phyloP scores from a whole-genome alignment of 495 filamentous ascomycete genomes.

The Cenococcum geophilum region DNA sequence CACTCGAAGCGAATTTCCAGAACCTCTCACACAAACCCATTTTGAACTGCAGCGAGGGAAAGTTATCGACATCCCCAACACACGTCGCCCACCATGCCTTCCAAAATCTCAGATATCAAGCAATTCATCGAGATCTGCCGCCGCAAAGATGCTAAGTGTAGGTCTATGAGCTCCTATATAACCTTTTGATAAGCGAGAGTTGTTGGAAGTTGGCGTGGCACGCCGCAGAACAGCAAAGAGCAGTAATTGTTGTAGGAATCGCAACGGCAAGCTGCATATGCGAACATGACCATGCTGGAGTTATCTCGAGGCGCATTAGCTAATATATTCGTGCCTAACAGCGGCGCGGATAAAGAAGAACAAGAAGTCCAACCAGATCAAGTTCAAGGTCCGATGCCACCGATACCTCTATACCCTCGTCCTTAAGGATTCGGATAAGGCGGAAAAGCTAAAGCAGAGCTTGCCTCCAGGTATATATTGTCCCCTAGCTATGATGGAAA shows the following conservation, averaged over 20 bases:
- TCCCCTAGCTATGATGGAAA: neutral
- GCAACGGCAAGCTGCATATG: too few relatives aligned
- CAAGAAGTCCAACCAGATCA: slow-evolving; percentile 78
- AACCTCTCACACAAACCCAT: neutral
- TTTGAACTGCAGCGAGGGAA: neutral
- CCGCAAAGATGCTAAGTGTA: slow-evolving; percentile 95
- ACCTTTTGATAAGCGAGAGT: neutral
- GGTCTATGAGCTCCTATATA: slow-evolving; percentile 22
- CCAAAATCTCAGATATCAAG: slow-evolving; percentile 99
- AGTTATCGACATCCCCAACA: neutral
- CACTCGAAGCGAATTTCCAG: neutral
- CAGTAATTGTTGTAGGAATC: too few relatives aligned
- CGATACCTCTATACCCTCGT: slow-evolving; percentile 93
- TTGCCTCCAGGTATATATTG: slow-evolving; percentile 76
- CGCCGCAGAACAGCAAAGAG: too few relatives aligned
- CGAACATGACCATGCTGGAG: neutral
- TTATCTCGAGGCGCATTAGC: neutral
- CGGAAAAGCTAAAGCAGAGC: slow-evolving; percentile 99
- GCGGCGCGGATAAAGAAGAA: slow-evolving; percentile 98
- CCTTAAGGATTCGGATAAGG: slow-evolving; percentile 95
- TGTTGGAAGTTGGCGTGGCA: neutral
- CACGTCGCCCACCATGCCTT: slow-evolving; percentile 66
- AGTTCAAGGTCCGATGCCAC: slow-evolving; percentile 99
- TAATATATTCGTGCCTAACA: slow-evolving; percentile 36
- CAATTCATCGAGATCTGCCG: slow-evolving; percentile 99